Base-by-base conservation (phyloP, 768 basidiomycete species). In the Suillus americanus region DNA sequence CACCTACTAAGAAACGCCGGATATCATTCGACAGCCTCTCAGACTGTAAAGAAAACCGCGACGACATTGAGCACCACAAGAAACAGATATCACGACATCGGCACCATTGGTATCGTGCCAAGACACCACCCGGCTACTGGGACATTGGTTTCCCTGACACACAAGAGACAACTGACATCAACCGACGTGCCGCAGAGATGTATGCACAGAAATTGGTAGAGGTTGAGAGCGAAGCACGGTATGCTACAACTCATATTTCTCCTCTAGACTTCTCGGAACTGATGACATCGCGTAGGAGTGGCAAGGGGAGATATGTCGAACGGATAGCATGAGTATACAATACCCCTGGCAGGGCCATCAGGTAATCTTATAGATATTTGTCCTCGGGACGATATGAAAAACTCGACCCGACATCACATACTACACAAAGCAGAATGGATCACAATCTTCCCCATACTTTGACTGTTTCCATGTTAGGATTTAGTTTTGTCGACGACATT, bases 51-150 rank as follows among this genome's bases (percentile, higher is more conserved):
- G 75, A 74, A 48, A 78, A 76, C 37, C 55, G 53, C 70, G 65
- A 82, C 76, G 71, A 68, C 1, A 73, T 78, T 51, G 77, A 78
- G 14, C 77, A 81, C n/a, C 92, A 91, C 72, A 87, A 86, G 75
- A 83, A 90, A 66, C 77, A 81, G 8, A 88, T 93, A 59, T 92
- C 90, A 43, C 82, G 89, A 37, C 91, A 93, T 73, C 82, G 90
- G 18, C 82, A 87, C 64, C 82, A 87, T 23, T 94, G 90, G 91
- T 81, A 81, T 35, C 82, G 86, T 54, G 82, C 88, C 1, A 83
- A 81, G 59, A 95, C 93, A 2, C 95, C 95, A 13, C 94, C 93
- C 1, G 88, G 86, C 18, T 97, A 92, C 76, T 96, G 94, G 92
- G 82, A 89, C 63, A 95, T 96, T 64, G 94, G 91, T 1, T 96